A percentile compares a stretch with the other conserved stretches of the same genome.
phyloP scores from a whole-genome alignment of 192 early-diverging fungal species.

The Entomortierella parvispora region DNA sequence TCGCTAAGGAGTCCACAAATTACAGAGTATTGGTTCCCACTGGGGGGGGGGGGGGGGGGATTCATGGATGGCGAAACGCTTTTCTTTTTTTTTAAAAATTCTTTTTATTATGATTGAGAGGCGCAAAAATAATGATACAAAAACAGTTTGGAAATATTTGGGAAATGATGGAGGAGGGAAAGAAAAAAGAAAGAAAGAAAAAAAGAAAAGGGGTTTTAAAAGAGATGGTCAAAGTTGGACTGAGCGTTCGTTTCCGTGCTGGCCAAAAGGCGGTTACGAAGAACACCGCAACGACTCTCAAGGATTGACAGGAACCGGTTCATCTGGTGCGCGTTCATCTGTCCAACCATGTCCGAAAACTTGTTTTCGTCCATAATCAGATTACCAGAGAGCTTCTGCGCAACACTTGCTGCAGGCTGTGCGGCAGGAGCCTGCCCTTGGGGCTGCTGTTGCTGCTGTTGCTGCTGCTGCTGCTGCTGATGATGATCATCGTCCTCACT shows the following conservation, averaged over 20 bases:
- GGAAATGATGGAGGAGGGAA: neutral
- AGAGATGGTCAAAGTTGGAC: slow-evolving; percentile 30
- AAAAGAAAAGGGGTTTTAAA: neutral
- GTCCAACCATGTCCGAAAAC: slow-evolving; percentile 51
- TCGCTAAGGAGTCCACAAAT: too few species aligned
- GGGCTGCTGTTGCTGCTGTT: too few species aligned
- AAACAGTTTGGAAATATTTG: slow-evolving; percentile 1
- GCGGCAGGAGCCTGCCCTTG: neutral
- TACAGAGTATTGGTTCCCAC: too few species aligned
- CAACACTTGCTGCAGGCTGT: neutral
- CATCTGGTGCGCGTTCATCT: slow-evolving; percentile 65
- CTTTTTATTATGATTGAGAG: too few species aligned
- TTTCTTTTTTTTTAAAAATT: too few species aligned
- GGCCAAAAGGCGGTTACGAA: slow-evolving; percentile 44
- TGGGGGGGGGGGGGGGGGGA: too few species aligned
- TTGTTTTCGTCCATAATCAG: slow-evolving; percentile 51
- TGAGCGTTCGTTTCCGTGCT: slow-evolving; percentile 27
- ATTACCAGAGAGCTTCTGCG: slow-evolving; percentile 29
- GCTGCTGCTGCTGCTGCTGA: too few species aligned
- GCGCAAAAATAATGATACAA: too few species aligned
- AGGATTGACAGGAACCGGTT: slow-evolving; percentile 62
- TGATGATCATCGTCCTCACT: slow-evolving; percentile 29
- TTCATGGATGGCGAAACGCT: too few species aligned
- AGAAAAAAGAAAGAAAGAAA: slow-evolving; percentile 1
- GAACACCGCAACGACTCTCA: slow-evolving; percentile 62